These are phyloP conservation scores for Multifurca ochricompacta DNA, from an alignment of 768 basidiomycete species.

Conservation along the genomic window DNA sequence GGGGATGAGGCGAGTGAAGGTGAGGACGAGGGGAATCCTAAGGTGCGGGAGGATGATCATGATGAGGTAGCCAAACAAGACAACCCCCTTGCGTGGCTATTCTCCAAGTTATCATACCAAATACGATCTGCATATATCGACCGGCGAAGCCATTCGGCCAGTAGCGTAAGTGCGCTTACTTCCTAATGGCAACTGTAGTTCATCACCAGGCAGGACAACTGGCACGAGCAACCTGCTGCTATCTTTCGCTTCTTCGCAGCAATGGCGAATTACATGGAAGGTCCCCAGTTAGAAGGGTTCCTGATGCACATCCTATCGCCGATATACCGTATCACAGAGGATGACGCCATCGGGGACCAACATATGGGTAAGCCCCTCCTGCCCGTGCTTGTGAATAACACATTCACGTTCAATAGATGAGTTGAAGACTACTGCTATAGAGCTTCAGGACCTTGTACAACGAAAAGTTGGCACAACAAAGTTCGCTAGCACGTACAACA, in stretches of 20 bases:
- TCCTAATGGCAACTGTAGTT: background rate
- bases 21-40: constrained; percentile 20
- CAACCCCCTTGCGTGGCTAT: constrained; percentile 80
- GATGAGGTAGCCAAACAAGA: constrained; percentile 11
- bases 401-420: constrained; percentile 47
- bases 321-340: constrained; percentile 79
- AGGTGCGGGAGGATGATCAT: constrained; percentile 7
- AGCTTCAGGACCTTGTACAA: constrained; percentile 85
- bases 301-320: constrained; percentile 82
- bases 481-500: constrained; percentile 74
- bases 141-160: constrained; percentile 46
- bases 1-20: constrained; percentile 26
- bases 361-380: constrained; percentile 56
- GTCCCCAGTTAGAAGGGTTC: constrained; percentile 51
- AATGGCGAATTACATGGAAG: constrained; percentile 68
- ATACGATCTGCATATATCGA: constrained; percentile 67
- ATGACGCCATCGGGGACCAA: constrained; percentile 71
- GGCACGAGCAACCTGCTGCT: constrained; percentile 75
- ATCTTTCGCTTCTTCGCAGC: constrained; percentile 92
- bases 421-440: constrained; percentile 68
- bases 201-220: constrained; percentile 49
- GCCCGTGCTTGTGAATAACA: background rate
- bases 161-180: constrained; percentile 33
- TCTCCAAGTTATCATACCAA: constrained; percentile 89
- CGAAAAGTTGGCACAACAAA: constrained; percentile 79